Conservation (phyloP, 306 rosid genomes). For the Vigna angularis region DNA sequence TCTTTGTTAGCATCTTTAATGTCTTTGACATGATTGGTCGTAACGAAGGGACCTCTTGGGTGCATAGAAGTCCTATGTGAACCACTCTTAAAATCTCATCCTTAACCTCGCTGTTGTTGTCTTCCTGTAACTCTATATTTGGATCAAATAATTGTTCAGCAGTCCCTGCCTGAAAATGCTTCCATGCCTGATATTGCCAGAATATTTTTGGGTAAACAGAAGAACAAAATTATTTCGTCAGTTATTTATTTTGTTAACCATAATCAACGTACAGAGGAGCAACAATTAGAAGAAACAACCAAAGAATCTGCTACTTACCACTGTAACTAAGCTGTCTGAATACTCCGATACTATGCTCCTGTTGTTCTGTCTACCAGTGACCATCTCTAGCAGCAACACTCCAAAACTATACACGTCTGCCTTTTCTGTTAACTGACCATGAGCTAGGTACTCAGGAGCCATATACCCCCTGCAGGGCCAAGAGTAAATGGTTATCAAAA, state of each 20-base stretch:
- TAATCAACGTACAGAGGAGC: slow-evolving; percentile 23
- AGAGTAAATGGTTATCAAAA: neutral
- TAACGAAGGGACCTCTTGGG: slow-evolving; percentile 76
- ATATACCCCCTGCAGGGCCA: slow-evolving; percentile 72
- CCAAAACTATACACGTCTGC: slow-evolving; percentile 92
- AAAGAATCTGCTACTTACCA: slow-evolving; percentile 57
- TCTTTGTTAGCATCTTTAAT: slow-evolving; percentile 72
- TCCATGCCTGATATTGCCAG: slow-evolving; percentile 74
- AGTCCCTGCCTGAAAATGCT: slow-evolving; percentile 72
- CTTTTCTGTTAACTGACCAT: slow-evolving; percentile 90
- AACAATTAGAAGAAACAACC: slow-evolving; percentile 17
- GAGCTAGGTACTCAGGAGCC: slow-evolving; percentile 98
- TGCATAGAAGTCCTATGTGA: slow-evolving; percentile 86
- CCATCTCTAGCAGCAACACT: slow-evolving; percentile 76
- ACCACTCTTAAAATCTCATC: slow-evolving; percentile 69
- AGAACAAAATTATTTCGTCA: slow-evolving; percentile 9
- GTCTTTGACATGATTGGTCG: slow-evolving; percentile 86
- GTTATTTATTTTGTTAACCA: slow-evolving; percentile 2
- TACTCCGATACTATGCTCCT: slow-evolving; percentile 74
- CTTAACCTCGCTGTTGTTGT: slow-evolving; percentile 42
- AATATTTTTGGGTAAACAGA: slow-evolving; percentile 12
- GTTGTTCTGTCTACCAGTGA: slow-evolving; percentile 75
- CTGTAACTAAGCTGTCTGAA: slow-evolving; percentile 70
- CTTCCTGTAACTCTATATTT: slow-evolving; percentile 65
- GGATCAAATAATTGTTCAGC: slow-evolving; percentile 69